phyloP scores from a whole-genome alignment of 2,329 filamentous ascomycete species.

The Berkeleyomyces rouxiae region DNA sequence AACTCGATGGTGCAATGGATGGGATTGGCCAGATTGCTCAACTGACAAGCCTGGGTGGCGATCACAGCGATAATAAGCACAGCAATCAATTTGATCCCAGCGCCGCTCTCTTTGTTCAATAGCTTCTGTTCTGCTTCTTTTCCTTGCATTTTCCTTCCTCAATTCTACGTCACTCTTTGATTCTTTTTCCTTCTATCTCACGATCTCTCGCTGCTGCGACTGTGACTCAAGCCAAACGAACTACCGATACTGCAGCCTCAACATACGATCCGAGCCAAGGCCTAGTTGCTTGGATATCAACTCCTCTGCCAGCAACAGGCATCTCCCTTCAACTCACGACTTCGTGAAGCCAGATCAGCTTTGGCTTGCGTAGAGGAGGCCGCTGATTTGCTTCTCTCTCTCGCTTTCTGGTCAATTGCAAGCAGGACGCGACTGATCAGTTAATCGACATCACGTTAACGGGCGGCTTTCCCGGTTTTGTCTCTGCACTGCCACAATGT shows the following conservation, averaged over 20 bases:
- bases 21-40: background rate
- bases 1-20: no score
- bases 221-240: background rate
- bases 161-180: background rate
- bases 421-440: no score
- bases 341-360: background rate
- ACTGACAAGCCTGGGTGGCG: background rate
- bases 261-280: background rate
- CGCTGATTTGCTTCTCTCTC: background rate
- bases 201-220: background rate
- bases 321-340: background rate
- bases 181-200: background rate
- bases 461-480: background rate
- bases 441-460: no score
- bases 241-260: background rate
- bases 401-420: background rate
- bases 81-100: background rate
- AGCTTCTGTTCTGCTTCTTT: background rate
- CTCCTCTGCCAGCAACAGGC: background rate
- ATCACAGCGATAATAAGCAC: background rate
- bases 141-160: background rate
- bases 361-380: background rate
- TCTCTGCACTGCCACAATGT: conserved; percentile 19
- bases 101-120: background rate
- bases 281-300: background rate